Evolutionary conservation across 1,284 basidiomycete species (phyloP).

Genomic region (Acaromyces ingoldii): DNA sequence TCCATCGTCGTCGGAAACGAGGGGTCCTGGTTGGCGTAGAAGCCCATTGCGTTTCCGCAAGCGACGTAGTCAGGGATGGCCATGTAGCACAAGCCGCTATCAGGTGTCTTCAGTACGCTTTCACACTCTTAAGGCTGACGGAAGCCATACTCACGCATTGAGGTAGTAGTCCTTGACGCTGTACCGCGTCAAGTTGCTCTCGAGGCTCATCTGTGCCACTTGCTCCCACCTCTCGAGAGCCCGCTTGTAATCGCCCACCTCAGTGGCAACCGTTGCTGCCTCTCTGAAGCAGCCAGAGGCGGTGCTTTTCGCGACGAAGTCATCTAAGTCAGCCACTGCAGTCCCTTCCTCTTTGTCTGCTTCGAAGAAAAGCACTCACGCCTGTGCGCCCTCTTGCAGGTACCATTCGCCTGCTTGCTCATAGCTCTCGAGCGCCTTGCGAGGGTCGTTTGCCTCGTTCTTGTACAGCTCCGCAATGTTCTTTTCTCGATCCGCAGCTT

Average conservation of each 20-base stretch:
- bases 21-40: slow-evolving; percentile 48
- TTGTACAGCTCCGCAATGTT: slow-evolving; percentile 83
- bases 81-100: slow-evolving; percentile 70
- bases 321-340: neutral
- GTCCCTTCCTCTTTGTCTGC: neutral
- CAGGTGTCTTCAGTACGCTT: too few relatives aligned
- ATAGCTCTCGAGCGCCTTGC: slow-evolving; percentile 81
- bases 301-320: slow-evolving; percentile 57
- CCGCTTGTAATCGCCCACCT: slow-evolving; percentile 74
- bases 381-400: slow-evolving; percentile 87
- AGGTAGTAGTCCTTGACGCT: slow-evolving; percentile 98
- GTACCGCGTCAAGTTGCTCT: slow-evolving; percentile 86
- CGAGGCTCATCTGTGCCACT: slow-evolving; percentile 79
- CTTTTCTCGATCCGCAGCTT: slow-evolving; percentile 92
- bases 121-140: neutral
- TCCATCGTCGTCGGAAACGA: slow-evolving; percentile 48
- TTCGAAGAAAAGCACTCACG: slow-evolving; percentile 61
- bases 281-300: slow-evolving; percentile 94
- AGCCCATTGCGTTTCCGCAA: slow-evolving; percentile 45
- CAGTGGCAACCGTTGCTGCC: slow-evolving; percentile 88
- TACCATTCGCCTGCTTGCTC: slow-evolving; percentile 97
- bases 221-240: slow-evolving; percentile 85
- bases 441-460: slow-evolving; percentile 66
- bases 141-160: slow-evolving; percentile 55
- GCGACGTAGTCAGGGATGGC: slow-evolving; percentile 62